Conservation (phyloP, 305 asterid genomes). For the Coffea humblotiana region DNA sequence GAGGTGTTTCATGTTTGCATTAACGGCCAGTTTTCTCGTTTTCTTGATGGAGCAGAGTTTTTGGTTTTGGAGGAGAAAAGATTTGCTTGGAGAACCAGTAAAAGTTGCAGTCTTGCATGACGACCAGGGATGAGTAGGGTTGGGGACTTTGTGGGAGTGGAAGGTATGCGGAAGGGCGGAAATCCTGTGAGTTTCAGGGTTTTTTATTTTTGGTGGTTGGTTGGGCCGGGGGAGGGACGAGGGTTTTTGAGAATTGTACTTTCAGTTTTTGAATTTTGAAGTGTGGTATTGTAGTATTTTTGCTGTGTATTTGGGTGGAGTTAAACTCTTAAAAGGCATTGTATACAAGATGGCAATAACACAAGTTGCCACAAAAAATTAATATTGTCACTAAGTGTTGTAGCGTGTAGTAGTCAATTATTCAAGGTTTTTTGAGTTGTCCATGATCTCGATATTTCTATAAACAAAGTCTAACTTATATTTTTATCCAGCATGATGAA, state of each 20-base stretch:
- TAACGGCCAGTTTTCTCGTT: not conserved
- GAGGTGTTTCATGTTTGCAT: too few species aligned
- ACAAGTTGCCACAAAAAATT: not conserved
- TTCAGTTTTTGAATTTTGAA: not conserved
- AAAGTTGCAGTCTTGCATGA: not conserved
- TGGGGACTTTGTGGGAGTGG: not conserved
- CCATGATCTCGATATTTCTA: too few species aligned
- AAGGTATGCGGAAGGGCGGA: slow-evolving; percentile 1
- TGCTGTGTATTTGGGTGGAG: not conserved
- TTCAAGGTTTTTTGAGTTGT: too few species aligned
- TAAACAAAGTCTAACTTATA: too few species aligned
- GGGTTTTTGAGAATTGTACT: slow-evolving; percentile 29
- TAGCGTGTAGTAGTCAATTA: too few species aligned
- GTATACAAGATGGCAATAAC: slow-evolving; percentile 3
- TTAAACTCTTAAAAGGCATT: slow-evolving; percentile 6
- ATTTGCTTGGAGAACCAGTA: not conserved
- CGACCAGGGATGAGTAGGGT: not conserved
- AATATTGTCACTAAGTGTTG: too few species aligned
- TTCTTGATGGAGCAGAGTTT: not conserved
- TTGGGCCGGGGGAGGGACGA: slow-evolving; percentile 20
- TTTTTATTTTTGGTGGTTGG: too few species aligned
- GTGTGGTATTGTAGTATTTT: not conserved
- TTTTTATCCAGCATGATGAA: not conserved
- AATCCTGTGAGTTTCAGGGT: slow-evolving; percentile 16
- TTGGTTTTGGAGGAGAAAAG: not conserved